Base-by-base conservation (phyloP, 257 asterid species). In the Plantago elongata region DNA sequence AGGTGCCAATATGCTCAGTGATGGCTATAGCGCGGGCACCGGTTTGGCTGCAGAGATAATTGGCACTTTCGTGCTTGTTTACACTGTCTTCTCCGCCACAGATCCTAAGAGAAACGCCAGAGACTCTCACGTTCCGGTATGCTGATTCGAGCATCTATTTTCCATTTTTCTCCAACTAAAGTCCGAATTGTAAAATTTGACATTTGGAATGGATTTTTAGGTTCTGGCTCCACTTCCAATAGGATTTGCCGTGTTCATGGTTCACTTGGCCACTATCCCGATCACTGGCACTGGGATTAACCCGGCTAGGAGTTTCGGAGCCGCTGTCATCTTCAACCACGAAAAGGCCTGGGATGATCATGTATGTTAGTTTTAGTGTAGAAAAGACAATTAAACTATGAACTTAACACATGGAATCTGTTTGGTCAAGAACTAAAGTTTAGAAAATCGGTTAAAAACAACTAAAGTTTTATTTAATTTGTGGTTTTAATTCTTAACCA, bases 201-300 rank as follows among this genome's bases (percentile, higher is more conserved):
- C n/a, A n/a, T 9, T 14, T 15, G 9, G 13, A 1, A 15, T n/a
- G 48, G 7, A 54, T 9, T 17, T 16, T 82, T 3, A 55, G 94
- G 94, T 86, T 1, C 74, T 86, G 89, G 95, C 95, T 7, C 95
- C 95, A 61, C 89, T 86, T 18, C 95, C 95, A 17, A 86, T 86
- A 40, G 95, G 95, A 62, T 85, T 85, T 45, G 95, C 95, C 0
- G 95, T 86, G 59, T 86, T 86, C 83, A 83, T 86, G 90, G 95
- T 86, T 38, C 90, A 83, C 69, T 77, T 86, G 2, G 88, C 86
- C 49, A 86, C 95, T 43, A 86, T 83, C 67, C 95, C 95, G 14
- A 79, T 86, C 69, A 86, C 95, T n/a, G 90, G 95, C 34, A 86
- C 90, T 12, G 90, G 94, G 29, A 85, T 85, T 77, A 86, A 86